A percentile compares a stretch with the other conserved stretches of the same genome.
Evolutionary conservation across 306 rosid species (phyloP).

Genomic region (Casuarina equisetifolia): DNA sequence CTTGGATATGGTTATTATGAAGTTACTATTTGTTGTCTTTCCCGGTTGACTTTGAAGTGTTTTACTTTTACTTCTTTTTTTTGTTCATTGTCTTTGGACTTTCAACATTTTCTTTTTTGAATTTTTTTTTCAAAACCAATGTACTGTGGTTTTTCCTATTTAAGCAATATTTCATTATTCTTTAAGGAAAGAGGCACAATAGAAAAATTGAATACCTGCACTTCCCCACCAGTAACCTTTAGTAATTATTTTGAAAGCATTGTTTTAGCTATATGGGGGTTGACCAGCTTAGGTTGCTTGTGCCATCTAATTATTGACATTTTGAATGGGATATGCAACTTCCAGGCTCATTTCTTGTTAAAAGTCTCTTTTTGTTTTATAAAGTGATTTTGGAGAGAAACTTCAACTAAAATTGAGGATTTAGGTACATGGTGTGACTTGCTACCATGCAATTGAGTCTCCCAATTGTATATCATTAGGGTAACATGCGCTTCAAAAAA

Average conservation of each 20-base stretch:
- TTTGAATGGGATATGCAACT: background rate
- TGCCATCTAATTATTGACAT: background rate
- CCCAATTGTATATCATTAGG: background rate
- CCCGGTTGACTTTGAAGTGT: background rate
- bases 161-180: background rate
- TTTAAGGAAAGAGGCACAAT: background rate
- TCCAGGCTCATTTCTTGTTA: background rate
- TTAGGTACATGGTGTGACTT: background rate
- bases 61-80: background rate
- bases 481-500: no score
- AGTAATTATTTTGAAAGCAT: background rate
- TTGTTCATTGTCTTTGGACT: no score
- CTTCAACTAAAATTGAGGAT: background rate
- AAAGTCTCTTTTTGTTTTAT: background rate
- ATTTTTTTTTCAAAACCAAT: background rate
- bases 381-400: background rate
- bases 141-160: slow-evolving; percentile 2
- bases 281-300: background rate
- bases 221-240: background rate
- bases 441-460: background rate
- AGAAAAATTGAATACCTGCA: background rate
- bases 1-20: background rate
- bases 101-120: no score
- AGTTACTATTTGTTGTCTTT: background rate
- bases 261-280: background rate